Base-by-base conservation (phyloP, 2,329 filamentous ascomycete genomes). In the Ophiocordyceps unilateralis region DNA sequence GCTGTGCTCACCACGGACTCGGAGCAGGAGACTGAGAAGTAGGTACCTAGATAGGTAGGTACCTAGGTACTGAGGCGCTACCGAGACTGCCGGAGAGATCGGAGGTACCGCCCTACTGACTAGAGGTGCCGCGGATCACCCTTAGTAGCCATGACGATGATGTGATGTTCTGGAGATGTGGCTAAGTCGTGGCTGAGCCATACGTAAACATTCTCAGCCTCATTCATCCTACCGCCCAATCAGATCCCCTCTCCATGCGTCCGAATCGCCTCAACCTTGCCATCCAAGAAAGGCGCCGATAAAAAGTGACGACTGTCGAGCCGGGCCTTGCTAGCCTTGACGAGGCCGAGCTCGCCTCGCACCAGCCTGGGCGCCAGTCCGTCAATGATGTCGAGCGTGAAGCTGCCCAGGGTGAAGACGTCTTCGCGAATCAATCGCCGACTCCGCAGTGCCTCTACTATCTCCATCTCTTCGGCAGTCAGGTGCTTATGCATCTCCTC, bases 381-480 rank as follows among this genome's bases (percentile, higher is more conserved):
- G 30, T 46, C 48, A n/a, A 50, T 46, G 5, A 38, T 38, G 43
- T 48, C 47, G 8, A 47, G 40, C 6, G 45, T 41, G 34, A 48
- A 50, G 40, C 44, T 48, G 32, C 46, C 43, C 12, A 48, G 47
- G 20, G 45, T 44, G 21, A 48, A 47, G 3, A 43, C 37, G 41
- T 48, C 47, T 32, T 50, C 34, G 15, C 49, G 47, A 20, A 49
- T 40, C 42, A 49, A 42, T 7, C 43, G 46, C 19, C 46, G 36
- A 37, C 46, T 48, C 4, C 44, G 36, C 4, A 50, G 30, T 4
- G 39, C 46, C 15, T 44, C 42, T 2, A 49, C 17, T 1, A 49
- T 41, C 23, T 46, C 32, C 7, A 20, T 2, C 44, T 49, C 49
- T 4, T 49, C 45, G n/a, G 40, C 14, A 28, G 43, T 46, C 4